Evolutionary conservation across 2,329 filamentous ascomycete species (phyloP).

Genomic region (Samsoniella hepiali): DNA sequence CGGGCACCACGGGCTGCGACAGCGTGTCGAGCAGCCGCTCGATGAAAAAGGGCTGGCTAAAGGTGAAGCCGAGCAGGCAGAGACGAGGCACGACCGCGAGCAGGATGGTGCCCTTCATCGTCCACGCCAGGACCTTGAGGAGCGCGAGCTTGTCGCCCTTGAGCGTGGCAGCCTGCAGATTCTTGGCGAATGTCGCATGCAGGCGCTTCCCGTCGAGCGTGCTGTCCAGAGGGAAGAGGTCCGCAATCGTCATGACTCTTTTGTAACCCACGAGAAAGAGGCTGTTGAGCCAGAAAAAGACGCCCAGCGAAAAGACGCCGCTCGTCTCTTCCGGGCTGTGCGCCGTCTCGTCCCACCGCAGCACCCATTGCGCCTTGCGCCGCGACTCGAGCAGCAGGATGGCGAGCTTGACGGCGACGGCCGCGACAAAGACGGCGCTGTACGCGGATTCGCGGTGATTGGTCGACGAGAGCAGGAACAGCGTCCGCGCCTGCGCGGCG

Average conservation of each 20-base stretch:
- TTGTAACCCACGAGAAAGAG: conserved; percentile 35
- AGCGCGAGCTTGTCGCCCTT: conserved; percentile 23
- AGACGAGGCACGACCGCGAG: conserved; percentile 37
- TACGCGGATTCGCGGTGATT: conserved; percentile 10
- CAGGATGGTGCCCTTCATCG: conserved; percentile 33
- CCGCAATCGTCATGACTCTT: conserved; percentile 26
- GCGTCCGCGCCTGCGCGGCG: conserved; percentile 39
- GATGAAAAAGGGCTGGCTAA: conserved; percentile 44
- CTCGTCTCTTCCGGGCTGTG: conserved; percentile 40
- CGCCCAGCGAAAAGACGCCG: conserved; percentile 30
- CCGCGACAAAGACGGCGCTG: conserved; percentile 35
- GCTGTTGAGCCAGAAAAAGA: conserved; percentile 36
- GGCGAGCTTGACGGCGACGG: conserved; percentile 34
- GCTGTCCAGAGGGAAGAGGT: conserved; percentile 36
- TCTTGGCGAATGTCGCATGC: not conserved
- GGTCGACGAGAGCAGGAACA: conserved; percentile 35
- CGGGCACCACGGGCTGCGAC: conserved; percentile 19
- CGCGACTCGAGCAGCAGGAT: conserved; percentile 37
- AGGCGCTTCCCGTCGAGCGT: conserved; percentile 24
- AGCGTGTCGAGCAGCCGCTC: conserved; percentile 31
- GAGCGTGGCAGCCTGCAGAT: not conserved
- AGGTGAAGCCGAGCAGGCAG: conserved; percentile 38
- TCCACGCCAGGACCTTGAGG: conserved; percentile 29
- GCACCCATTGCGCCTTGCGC: conserved; percentile 30
- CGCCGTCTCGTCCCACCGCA: conserved; percentile 26